Evolutionary conservation across 495 filamentous ascomycete species (phyloP).

Genomic region (Podospora didyma): DNA sequence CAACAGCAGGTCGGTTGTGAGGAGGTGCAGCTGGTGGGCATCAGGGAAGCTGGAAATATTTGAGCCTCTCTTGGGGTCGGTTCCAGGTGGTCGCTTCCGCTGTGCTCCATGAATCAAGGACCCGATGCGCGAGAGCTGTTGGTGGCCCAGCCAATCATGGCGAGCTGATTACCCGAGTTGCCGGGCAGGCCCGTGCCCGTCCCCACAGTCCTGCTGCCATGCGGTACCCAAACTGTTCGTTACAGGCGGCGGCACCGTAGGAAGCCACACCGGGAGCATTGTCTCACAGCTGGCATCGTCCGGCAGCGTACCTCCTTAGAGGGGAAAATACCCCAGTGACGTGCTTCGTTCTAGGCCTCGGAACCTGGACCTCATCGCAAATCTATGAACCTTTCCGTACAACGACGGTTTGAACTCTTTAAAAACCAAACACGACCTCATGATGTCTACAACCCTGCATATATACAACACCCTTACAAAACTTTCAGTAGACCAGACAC

Average conservation of each 20-base stretch:
- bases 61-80: slow-evolving; percentile 15
- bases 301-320: too few species aligned
- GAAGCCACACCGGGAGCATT: not conserved
- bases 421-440: too few species aligned
- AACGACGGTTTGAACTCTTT: too few species aligned
- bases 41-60: slow-evolving; percentile 22
- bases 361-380: too few species aligned
- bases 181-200: slow-evolving; percentile 19
- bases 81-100: not conserved
- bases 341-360: too few species aligned
- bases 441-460: too few species aligned
- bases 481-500: too few species aligned
- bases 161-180: slow-evolving; percentile 29
- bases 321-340: too few species aligned
- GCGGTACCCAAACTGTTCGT: not conserved
- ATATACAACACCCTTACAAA: too few species aligned
- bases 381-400: too few species aligned
- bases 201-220: not conserved
- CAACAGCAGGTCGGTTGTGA: not conserved
- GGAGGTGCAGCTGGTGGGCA: slow-evolving; percentile 17
- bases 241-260: not conserved
- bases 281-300: not conserved
- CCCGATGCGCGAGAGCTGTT: slow-evolving; percentile 18
- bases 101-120: slow-evolving; percentile 15
- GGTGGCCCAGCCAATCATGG: slow-evolving; percentile 19